Base-by-base conservation (phyloP, 2,329 filamentous ascomycete genomes). In the Aspergillus tamarii region DNA sequence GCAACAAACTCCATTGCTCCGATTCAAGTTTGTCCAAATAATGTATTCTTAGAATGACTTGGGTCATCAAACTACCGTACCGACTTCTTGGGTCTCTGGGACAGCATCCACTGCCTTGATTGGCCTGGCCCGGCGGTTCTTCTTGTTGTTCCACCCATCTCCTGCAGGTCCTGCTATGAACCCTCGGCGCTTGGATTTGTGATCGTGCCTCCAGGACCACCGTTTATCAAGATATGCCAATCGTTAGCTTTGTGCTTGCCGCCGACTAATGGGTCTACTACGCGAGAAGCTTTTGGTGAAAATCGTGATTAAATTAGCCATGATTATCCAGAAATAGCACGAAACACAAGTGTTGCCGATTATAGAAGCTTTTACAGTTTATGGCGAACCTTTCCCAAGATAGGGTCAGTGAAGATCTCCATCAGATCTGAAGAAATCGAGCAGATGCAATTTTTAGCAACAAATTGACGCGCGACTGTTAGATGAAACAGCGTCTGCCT, bases 361-460 rank as follows among this genome's bases (percentile, higher is more conserved):
- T 71, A 66, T 67, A 71, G 69, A 68, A 67, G 59, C 53, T 59
- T 58, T 66, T 67, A 62, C 67, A 66, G 66, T 50, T 59, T 61
- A 72, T 69, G 67, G 69, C 64, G 66, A 63, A 63, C 65, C 71
- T 69, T 73, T 65, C 64, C 65, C 60, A 26, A 66, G 59, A 56
- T 30, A 41, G 68, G 39, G 71, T 59, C 50, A 61, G 63, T 58
- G 48, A 60, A 57, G 66, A 61, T 61, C 63, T 66, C 58, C 45
- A 62, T 64, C 54, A 61, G 62, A 63, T 72, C 69, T 74, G 72
- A 74, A 70, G 72, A 74, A 69, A 58, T 61, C 65, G 64, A 64
- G 65, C 66, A 68, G 68, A 71, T 76, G 76, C 76, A 75, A 76
- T 76, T 73, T 76, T 76, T 78, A 79, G 77, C 68, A 77, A 76